phyloP scores from a whole-genome alignment of 2,329 filamentous ascomycete genomes.

The Zopfia rhizophila region DNA sequence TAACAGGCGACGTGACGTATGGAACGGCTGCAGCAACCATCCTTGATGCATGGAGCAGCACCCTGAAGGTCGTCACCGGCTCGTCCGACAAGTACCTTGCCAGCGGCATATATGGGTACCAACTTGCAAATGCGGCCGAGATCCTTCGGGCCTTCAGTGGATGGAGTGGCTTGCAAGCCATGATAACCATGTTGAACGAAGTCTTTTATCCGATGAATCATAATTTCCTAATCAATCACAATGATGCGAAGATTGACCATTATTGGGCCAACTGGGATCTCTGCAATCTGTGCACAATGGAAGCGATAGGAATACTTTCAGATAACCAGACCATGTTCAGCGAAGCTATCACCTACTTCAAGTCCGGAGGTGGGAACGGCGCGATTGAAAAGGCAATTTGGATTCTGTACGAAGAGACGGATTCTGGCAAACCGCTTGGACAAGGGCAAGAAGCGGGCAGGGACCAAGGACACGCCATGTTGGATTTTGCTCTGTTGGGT shows the following conservation, averaged over 20 bases:
- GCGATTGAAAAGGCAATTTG: constrained; percentile 47
- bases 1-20: constrained; percentile 50
- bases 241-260: constrained; percentile 45
- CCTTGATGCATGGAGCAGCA: constrained; percentile 53
- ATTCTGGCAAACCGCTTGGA: constrained; percentile 42
- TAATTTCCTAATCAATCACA: constrained; percentile 52
- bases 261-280: constrained; percentile 61
- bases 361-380: constrained; percentile 53
- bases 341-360: constrained; percentile 54
- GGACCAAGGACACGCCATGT: constrained; percentile 58
- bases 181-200: constrained; percentile 45
- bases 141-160: constrained; percentile 50
- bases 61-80: constrained; percentile 46
- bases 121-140: constrained; percentile 60
- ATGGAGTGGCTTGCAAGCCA: constrained; percentile 42
- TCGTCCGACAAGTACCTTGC: constrained; percentile 53
- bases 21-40: constrained; percentile 52
- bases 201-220: constrained; percentile 55
- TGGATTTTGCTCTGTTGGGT: constrained; percentile 54
- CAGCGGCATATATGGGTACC: constrained; percentile 58
- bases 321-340: constrained; percentile 57
- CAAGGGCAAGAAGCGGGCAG: constrained; percentile 57
- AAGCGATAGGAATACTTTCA: constrained; percentile 56
- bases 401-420: constrained; percentile 42
- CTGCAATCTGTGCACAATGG: constrained; percentile 55